Evolutionary conservation across 176 grass and related monocot genomes (phyloP).

Genomic region (sorghum (Sorghum bicolor)): Sorghum_bicolor_NCBIv3 NC_012875.2:58816001-58816500

Average conservation of each 20-base stretch:
- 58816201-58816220: background rate
- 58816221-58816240: background rate
- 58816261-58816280: background rate
- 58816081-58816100: background rate
- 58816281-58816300: too few species aligned
- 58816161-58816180: background rate
- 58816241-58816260: background rate
- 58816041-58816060: background rate
- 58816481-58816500: too few species aligned
- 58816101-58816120: background rate
- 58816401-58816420: too few species aligned
- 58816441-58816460: too few species aligned
- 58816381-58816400: too few species aligned
- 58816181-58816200: background rate
- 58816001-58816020: background rate
- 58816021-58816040: background rate
- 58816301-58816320: too few species aligned
- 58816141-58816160: background rate
- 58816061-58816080: conserved; percentile 6
- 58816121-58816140: background rate
- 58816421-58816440: too few species aligned
- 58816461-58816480: too few species aligned
- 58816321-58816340: too few species aligned
- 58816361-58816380: too few species aligned
- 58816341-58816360: too few species aligned